A percentile compares a stretch with the other conserved stretches of the same genome.
phyloP scores from a whole-genome alignment of 1,139 yeast genomes.

The Pneumocystis canis region DNA sequence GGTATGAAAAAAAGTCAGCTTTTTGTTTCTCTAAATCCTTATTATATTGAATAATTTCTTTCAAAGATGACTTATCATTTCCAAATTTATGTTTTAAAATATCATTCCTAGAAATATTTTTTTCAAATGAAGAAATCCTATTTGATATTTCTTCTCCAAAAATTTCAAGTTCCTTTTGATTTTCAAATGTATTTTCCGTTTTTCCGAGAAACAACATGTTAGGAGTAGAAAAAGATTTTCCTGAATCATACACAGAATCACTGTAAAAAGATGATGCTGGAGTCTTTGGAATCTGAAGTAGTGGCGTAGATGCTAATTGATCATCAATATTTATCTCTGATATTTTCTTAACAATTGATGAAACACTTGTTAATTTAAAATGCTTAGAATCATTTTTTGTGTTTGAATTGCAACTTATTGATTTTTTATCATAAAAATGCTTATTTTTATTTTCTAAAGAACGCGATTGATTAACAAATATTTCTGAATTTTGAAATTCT shows the following conservation, averaged over 20 bases:
- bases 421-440: neutral
- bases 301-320: neutral
- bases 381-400: neutral
- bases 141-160: neutral
- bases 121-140: neutral
- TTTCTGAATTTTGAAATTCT: neutral
- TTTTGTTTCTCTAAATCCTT: neutral
- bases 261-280: neutral
- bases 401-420: neutral
- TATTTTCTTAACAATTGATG: neutral
- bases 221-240: neutral
- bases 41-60: neutral
- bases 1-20: neutral
- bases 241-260: neutral
- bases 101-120: neutral
- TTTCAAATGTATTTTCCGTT: no score
- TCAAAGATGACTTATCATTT: neutral
- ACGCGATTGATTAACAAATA: neutral
- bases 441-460: neutral
- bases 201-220: neutral
- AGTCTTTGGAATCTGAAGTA: neutral
- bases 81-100: neutral
- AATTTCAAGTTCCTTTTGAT: neutral
- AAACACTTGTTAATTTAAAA: neutral
- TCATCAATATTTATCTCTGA: neutral